Evolutionary conservation across 192 early-diverging fungal genomes (phyloP).

Genomic region (Gonapodya sp.): DNA sequence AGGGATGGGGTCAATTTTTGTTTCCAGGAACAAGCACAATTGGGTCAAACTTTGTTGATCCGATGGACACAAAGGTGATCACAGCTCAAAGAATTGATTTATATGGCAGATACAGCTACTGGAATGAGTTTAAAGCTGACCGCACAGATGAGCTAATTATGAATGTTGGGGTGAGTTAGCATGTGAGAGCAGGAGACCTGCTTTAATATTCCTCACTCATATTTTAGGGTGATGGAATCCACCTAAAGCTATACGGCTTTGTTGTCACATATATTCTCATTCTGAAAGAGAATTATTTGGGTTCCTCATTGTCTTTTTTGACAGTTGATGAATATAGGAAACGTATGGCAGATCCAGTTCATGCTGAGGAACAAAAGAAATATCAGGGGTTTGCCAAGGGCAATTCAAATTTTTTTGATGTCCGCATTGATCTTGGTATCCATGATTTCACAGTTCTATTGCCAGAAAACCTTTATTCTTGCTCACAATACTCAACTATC

Average conservation of each 20-base stretch:
- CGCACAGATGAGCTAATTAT: slow-evolving; percentile 43
- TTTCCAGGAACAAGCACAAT: slow-evolving; percentile 54
- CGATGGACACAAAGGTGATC: slow-evolving; percentile 34
- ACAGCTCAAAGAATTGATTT: slow-evolving; percentile 26
- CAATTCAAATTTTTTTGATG: slow-evolving; percentile 40
- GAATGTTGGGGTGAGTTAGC: slow-evolving; percentile 28
- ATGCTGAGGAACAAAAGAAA: slow-evolving; percentile 19
- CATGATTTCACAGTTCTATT: slow-evolving; percentile 38
- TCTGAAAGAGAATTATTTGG: slow-evolving; percentile 64
- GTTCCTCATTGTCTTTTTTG: slow-evolving; percentile 43
- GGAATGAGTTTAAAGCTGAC: slow-evolving; percentile 31
- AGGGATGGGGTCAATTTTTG: slow-evolving; percentile 34
- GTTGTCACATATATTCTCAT: slow-evolving; percentile 56
- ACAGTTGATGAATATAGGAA: slow-evolving; percentile 54
- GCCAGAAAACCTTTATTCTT: slow-evolving; percentile 51
- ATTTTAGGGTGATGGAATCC: slow-evolving; percentile 39
- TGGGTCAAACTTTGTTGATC: slow-evolving; percentile 44
- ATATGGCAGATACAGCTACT: slow-evolving; percentile 43
- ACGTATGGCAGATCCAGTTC: slow-evolving; percentile 22
- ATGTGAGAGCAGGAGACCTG: slow-evolving; percentile 1
- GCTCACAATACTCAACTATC: slow-evolving; percentile 37
- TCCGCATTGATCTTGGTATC: slow-evolving; percentile 32
- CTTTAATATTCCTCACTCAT: slow-evolving; percentile 14
- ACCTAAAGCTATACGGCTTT: slow-evolving; percentile 56
- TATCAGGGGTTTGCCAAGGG: slow-evolving; percentile 45